Percentiles rank a stretch among this genome's conserved stretches.
Conservation (phyloP, 1,284 basidiomycete genomes). For the Heterobasidion parviporum region DNA sequence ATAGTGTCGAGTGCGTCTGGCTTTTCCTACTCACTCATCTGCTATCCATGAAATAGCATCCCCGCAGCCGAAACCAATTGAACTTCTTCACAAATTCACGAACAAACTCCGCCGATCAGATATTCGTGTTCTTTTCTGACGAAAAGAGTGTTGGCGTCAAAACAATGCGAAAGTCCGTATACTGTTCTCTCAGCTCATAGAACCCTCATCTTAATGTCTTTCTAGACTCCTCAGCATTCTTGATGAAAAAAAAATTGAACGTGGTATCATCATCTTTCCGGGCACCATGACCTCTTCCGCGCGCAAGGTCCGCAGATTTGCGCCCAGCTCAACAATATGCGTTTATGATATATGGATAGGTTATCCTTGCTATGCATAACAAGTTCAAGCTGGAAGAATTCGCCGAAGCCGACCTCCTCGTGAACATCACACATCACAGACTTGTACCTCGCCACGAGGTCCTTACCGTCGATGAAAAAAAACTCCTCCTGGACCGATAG, state of each 20-base stretch:
- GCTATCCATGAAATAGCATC: background rate
- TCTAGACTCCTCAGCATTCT: conserved; percentile 78
- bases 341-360: conserved; percentile 35
- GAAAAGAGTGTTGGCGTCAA: conserved; percentile 92
- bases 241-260: conserved; percentile 83
- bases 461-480: conserved; percentile 81
- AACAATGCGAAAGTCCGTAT: conserved; percentile 86
- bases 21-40: background rate
- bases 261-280: conserved; percentile 93
- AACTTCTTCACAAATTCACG: conserved; percentile 81
- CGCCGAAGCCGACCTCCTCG: conserved; percentile 91
- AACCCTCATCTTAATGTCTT: background rate
- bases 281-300: conserved; percentile 97
- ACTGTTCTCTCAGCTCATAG: conserved; percentile 1
- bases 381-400: conserved; percentile 94
- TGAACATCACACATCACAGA: conserved; percentile 96
- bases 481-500: conserved; percentile 86
- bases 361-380: conserved; percentile 80
- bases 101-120: conserved; percentile 67
- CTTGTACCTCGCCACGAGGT: conserved; percentile 94
- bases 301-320: conserved; percentile 60
- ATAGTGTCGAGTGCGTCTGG: conserved; percentile 53
- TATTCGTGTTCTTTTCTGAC: conserved; percentile 92
- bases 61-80: conserved; percentile 69
- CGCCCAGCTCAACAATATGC: conserved; percentile 1